Conservation (phyloP, 257 asterid species). For the Penstemon newberryi region DNA sequence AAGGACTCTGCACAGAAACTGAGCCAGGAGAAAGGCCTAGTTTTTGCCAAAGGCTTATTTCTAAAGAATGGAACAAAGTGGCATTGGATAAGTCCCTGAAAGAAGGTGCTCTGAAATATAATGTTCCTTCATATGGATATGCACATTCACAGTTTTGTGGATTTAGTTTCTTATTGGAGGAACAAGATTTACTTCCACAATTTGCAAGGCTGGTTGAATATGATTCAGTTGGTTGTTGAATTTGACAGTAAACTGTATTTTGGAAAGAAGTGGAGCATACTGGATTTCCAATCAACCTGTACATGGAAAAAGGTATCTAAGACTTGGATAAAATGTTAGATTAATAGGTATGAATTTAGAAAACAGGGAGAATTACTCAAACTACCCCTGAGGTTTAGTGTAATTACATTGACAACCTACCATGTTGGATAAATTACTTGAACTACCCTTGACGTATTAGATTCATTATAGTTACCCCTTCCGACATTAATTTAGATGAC, state of each 20-base stretch:
- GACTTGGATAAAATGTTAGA: no score
- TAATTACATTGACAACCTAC: no score
- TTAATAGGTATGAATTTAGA: no score
- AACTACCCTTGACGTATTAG: no score
- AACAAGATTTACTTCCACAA: constrained; percentile 74
- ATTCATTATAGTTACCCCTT: no score
- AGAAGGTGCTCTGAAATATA: constrained; percentile 84
- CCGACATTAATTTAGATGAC: no score
- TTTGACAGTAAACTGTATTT: constrained; percentile 79
- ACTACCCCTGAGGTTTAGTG: no score
- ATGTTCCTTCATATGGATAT: constrained; percentile 83
- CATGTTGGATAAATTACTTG: no score
- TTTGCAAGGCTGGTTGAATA: constrained; percentile 85
- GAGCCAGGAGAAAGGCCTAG: constrained; percentile 81
- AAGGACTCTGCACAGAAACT: constrained; percentile 73
- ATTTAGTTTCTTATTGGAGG: constrained; percentile 59
- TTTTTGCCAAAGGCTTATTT: constrained; percentile 89
- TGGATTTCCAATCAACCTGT: constrained; percentile 90
- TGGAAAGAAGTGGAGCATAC: constrained; percentile 66
- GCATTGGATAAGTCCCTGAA: constrained; percentile 82
- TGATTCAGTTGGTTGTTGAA: constrained; percentile 63
- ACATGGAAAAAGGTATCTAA: not conserved
- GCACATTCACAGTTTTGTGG: constrained; percentile 93
- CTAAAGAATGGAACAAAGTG: constrained; percentile 75
- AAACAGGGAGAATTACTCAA: no score